These are phyloP conservation scores for Galeopsis tetrahit DNA, from an alignment of 257 asterid species.

Conservation along the genomic window DNA sequence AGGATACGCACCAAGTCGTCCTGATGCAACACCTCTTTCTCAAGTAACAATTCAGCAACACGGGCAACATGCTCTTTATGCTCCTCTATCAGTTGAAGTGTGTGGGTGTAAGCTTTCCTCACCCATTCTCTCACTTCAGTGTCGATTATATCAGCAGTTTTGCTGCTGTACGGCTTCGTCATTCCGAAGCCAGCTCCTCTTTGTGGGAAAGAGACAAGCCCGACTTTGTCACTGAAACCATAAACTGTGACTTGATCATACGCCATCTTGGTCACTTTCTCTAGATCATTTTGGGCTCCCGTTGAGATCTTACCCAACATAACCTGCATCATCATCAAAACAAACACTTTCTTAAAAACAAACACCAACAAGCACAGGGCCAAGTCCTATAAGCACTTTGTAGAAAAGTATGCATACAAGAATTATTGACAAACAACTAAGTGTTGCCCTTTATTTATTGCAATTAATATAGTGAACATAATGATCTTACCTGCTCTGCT, in stretches of 20 bases:
- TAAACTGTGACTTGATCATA: constrained; percentile 84
- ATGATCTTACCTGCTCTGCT: constrained; percentile 77
- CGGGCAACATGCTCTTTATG: constrained; percentile 69
- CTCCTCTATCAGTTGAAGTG: constrained; percentile 69
- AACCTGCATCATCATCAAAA: constrained; percentile 47
- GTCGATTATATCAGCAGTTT: constrained; percentile 80
- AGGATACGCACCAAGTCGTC: constrained; percentile 70
- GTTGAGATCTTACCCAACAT: constrained; percentile 87
- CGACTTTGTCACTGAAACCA: constrained; percentile 90
- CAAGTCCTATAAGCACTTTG: no score
- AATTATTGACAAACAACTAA: no score
- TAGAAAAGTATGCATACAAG: no score
- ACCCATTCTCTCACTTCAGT: constrained; percentile 82
- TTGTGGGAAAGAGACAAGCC: constrained; percentile 79
- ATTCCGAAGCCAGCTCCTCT: constrained; percentile 49
- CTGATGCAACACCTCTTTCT: constrained; percentile 85
- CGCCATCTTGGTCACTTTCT: constrained; percentile 91
- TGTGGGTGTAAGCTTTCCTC: constrained; percentile 62
- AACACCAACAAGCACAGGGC: no score
- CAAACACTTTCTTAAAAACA: neutral
- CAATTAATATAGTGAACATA: constrained; percentile 12
- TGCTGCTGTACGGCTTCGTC: constrained; percentile 86
- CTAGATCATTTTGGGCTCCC: constrained; percentile 94
- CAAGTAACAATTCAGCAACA: constrained; percentile 77
- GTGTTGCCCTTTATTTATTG: neutral